These are phyloP conservation scores for Cordyceps cicadae DNA, from an alignment of 2,329 filamentous ascomycete species.

Conservation along the genomic window DNA sequence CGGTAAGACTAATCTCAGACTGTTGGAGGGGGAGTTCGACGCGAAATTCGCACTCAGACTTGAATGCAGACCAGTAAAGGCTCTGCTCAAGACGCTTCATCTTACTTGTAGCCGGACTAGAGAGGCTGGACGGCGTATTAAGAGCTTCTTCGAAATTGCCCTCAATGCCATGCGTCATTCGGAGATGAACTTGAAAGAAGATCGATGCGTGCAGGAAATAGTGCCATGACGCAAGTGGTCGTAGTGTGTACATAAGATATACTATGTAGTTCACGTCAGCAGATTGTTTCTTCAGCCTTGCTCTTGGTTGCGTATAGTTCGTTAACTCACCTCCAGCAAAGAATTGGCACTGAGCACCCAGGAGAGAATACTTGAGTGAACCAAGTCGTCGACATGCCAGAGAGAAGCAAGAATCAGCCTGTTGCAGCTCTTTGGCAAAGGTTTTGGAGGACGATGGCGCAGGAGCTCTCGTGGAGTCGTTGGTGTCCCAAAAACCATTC, in stretches of 20 bases:
- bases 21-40: slow-evolving; percentile 31
- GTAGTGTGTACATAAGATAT: slow-evolving; percentile 31
- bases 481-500: neutral
- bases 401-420: slow-evolving; percentile 19
- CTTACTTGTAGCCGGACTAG: slow-evolving; percentile 12
- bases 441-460: slow-evolving; percentile 8
- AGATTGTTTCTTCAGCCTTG: neutral
- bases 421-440: slow-evolving; percentile 14
- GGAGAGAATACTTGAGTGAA: slow-evolving; percentile 20
- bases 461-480: neutral
- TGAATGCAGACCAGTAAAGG: slow-evolving; percentile 36
- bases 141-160: slow-evolving; percentile 12
- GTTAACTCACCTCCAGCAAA: slow-evolving; percentile 23
- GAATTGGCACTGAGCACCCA: slow-evolving; percentile 30
- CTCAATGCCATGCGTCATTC: slow-evolving; percentile 16
- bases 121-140: slow-evolving; percentile 1
- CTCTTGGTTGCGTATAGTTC: neutral
- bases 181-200: slow-evolving; percentile 27
- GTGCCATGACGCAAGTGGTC: slow-evolving; percentile 30
- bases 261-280: slow-evolving; percentile 18
- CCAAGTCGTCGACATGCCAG: slow-evolving; percentile 20
- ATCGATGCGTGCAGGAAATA: slow-evolving; percentile 24
- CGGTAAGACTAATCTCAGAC: slow-evolving; percentile 25
- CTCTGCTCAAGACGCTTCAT: slow-evolving; percentile 28
- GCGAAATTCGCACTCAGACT: slow-evolving; percentile 33